These are phyloP conservation scores for Nemania sp. DNA, from an alignment of 2,329 filamentous ascomycete species.

Conservation along the genomic window DNA sequence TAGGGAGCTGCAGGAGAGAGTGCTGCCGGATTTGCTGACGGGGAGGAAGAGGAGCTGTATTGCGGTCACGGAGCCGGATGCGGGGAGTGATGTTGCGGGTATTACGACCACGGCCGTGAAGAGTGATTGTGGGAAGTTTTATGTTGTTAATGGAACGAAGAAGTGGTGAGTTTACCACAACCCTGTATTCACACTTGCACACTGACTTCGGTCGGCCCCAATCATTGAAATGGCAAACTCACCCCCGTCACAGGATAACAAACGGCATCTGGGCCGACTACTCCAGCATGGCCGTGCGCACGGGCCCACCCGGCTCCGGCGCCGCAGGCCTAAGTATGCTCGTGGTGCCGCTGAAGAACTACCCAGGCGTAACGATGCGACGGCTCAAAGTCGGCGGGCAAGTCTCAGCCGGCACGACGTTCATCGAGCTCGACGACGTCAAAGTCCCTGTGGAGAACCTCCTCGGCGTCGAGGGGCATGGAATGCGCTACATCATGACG, in stretches of 20 bases:
- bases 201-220: no score
- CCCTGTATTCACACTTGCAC: no score
- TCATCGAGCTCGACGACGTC: conserved; percentile 76
- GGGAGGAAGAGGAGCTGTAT: conserved; percentile 72
- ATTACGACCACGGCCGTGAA: conserved; percentile 69
- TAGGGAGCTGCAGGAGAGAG: conserved; percentile 62
- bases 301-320: conserved; percentile 61
- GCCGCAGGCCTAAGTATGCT: conserved; percentile 66
- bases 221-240: neutral
- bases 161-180: conserved; percentile 59
- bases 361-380: conserved; percentile 69
- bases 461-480: conserved; percentile 69
- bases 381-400: conserved; percentile 69
- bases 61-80: conserved; percentile 77
- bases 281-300: conserved; percentile 72
- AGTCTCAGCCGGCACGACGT: conserved; percentile 69
- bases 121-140: conserved; percentile 65
- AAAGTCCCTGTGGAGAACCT: conserved; percentile 71
- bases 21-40: conserved; percentile 68
- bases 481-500: conserved; percentile 74
- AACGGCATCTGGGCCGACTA: conserved; percentile 73
- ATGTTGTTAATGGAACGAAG: conserved; percentile 74
- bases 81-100: conserved; percentile 74
- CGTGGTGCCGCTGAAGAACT: conserved; percentile 69
- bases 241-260: conserved; percentile 67